These are phyloP conservation scores for Erysimum cheiranthoides DNA, from an alignment of 345 rosid species.

Conservation along the genomic window DNA sequence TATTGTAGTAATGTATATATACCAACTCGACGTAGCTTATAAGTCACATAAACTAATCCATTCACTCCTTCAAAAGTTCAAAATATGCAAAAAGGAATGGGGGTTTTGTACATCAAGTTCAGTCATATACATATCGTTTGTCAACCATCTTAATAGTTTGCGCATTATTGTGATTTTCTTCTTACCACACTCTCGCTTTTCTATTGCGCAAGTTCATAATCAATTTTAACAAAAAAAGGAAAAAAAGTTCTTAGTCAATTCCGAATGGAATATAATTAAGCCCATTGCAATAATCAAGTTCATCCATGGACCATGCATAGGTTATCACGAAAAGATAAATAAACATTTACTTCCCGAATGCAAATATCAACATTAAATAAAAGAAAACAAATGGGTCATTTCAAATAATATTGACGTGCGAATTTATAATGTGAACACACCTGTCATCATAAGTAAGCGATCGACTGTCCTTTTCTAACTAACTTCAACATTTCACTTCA, in stretches of 20 bases:
- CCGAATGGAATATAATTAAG: background rate
- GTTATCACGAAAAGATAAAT: conserved; percentile 36
- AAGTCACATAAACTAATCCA: too few species aligned
- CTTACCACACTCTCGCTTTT: background rate
- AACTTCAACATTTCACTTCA: conserved; percentile 36
- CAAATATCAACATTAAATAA: conserved; percentile 22
- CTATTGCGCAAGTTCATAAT: background rate
- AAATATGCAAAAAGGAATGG: too few species aligned
- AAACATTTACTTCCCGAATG: conserved; percentile 22
- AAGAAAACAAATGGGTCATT: background rate
- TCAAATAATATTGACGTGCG: conserved; percentile 30
- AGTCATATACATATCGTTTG: too few species aligned
- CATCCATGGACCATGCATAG: conserved; percentile 37
- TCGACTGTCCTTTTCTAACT: conserved; percentile 45
- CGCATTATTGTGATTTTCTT: background rate
- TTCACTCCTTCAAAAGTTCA: too few species aligned
- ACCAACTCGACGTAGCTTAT: too few species aligned
- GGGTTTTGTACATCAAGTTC: too few species aligned
- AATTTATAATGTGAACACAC: conserved; percentile 25
- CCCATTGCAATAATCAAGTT: conserved; percentile 29
- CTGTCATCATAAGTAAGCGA: conserved; percentile 39
- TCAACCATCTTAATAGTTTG: background rate
- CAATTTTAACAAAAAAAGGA: too few species aligned
- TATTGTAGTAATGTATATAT: background rate
- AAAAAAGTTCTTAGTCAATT: background rate